phyloP scores from a whole-genome alignment of 495 filamentous ascomycete species.

The Hyaloscypha bicolor region DNA sequence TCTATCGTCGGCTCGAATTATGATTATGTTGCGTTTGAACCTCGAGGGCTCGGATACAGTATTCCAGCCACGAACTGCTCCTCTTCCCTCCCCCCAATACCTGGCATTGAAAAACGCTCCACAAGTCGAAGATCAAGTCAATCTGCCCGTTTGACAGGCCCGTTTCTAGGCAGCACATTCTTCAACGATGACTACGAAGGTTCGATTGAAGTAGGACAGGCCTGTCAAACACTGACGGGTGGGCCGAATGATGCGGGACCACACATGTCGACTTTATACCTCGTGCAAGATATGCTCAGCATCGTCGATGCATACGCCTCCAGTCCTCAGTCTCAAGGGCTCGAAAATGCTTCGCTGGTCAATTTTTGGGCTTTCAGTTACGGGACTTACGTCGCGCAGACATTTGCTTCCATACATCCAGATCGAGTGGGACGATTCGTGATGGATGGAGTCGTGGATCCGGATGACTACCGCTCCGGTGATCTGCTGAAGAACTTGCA shows the following conservation, averaged over 20 bases:
- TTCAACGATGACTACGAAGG: not conserved
- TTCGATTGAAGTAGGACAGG: not conserved
- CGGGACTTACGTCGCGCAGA: constrained; percentile 64
- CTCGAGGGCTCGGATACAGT: constrained; percentile 54
- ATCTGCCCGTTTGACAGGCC: constrained; percentile 9
- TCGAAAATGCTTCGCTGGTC: constrained; percentile 34
- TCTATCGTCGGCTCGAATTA: constrained; percentile 33
- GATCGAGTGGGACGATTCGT: constrained; percentile 46
- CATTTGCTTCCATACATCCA: constrained; percentile 48
- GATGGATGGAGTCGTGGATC: constrained; percentile 51
- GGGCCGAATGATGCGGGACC: constrained; percentile 17
- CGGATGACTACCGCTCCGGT: constrained; percentile 36
- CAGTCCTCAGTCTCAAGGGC: constrained; percentile 1
- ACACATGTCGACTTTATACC: constrained; percentile 28
- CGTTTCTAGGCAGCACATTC: not conserved
- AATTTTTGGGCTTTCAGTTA: constrained; percentile 70
- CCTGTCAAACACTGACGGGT: constrained; percentile 14
- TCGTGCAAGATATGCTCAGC: constrained; percentile 49
- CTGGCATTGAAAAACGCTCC: too few relatives aligned
- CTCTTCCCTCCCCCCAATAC: too few relatives aligned
- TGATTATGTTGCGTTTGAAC: constrained; percentile 57
- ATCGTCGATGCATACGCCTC: constrained; percentile 47
- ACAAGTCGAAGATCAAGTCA: not conserved
- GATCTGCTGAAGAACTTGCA: not conserved
- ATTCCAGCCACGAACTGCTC: constrained; percentile 37